Evolutionary conservation across 306 rosid species (phyloP), one percentile per base, ranked within the genome.

Genomic region (Quillaja saponaria): DNA sequence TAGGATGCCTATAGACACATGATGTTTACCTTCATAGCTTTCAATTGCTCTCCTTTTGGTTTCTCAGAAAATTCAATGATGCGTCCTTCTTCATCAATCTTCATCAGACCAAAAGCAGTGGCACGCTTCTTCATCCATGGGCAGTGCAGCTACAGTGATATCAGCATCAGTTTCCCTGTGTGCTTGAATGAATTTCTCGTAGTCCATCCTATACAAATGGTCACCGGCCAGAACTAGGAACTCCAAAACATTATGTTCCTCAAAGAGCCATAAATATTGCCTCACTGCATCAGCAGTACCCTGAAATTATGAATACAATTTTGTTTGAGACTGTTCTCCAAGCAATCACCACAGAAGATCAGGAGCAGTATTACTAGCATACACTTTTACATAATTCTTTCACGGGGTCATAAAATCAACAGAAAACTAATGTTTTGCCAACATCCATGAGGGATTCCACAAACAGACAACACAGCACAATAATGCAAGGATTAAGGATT

Each of bases 221-320:
- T 94, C 97, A 18, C 97, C 97, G 1, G 97, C 99, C 67, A 94
- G 82, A 71, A 94, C 76, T 66, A 94, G 73, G 70, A 55, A 94
- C 47, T 94, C 99, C 87, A 94, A 78, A 59, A 94, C 96, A 68
- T 87, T 89, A 73, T 94, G 97, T 66, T 94, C 99, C 71, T 89
- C 97, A 78, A 94, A 94, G 37, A 94, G 81, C 96, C 99, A 92
- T 62, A 94, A 63, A 53, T 94, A 89, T 68, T 92, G 96, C 77
- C 97, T 86, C 78, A 94, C 97, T 38, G 96, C 97, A 81, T 94
- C 97, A 3, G 99, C 99, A 15, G 97, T 94, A 25, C 99, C 96
- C 99, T 94, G 79, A 33, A 71, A 63, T 5, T 6, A 45, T 11
- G 49, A 59, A 19, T 61, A 35, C 38, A 40, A 10, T 15, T 7